Evolutionary conservation across 148 eudicot genomes (phyloP).

Genomic region (Mesembryanthemum crystallinum): DNA sequence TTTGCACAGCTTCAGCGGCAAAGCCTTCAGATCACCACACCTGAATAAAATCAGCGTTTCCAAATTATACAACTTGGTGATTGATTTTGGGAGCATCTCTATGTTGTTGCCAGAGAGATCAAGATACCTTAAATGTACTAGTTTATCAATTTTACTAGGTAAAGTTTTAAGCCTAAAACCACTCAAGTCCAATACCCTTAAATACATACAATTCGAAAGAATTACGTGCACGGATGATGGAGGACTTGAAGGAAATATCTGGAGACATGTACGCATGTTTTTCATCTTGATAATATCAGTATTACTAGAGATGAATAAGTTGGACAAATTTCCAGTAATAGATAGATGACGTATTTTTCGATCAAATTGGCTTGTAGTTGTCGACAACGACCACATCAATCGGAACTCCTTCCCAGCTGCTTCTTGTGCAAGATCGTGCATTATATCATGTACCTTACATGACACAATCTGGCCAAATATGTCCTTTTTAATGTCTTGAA

Average conservation of each 20-base stretch:
- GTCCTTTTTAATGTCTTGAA: too few species aligned
- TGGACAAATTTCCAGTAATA: not conserved
- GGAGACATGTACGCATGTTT: slow-evolving; percentile 6
- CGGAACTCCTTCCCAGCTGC: slow-evolving; percentile 15
- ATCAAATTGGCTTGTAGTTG: not conserved
- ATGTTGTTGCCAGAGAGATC: slow-evolving; percentile 21
- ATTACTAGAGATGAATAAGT: too few species aligned
- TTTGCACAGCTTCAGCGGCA: slow-evolving; percentile 16
- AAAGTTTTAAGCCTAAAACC: not conserved
- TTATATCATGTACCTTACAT: too few species aligned
- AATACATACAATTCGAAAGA: slow-evolving; percentile 11
- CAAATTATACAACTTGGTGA: slow-evolving; percentile 32
- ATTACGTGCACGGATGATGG: too few species aligned
- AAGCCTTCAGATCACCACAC: not conserved
- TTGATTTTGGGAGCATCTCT: slow-evolving; percentile 16
- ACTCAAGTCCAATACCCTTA: slow-evolving; percentile 32
- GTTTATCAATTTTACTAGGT: slow-evolving; percentile 25
- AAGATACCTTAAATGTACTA: slow-evolving; percentile 41
- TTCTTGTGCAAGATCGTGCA: slow-evolving; percentile 5
- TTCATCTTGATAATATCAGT: not conserved
- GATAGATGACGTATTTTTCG: slow-evolving; percentile 25
- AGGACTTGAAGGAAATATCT: too few species aligned
- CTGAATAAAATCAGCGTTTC: not conserved
- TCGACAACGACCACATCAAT: not conserved
- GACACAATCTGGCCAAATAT: too few species aligned